Evolutionary conservation across 139 green algal genomes (phyloP).

Genomic region (Chlamydomonas sp.): DNA sequence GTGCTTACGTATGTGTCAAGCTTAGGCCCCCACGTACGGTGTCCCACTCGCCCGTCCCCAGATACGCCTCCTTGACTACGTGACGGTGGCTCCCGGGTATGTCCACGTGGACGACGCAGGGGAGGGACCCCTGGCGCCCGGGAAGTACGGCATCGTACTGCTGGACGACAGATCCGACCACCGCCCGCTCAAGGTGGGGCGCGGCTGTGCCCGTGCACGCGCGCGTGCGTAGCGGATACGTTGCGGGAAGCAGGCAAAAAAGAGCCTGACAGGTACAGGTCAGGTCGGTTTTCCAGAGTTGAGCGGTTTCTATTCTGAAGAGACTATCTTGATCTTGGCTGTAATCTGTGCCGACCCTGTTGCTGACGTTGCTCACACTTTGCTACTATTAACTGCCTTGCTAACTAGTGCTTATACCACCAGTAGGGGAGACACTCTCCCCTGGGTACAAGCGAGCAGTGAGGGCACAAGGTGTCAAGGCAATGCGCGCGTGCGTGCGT

Average conservation of each 20-base stretch:
- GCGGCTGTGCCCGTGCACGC: too few relatives aligned
- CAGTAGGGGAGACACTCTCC: background rate
- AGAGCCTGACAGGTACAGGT: too few relatives aligned
- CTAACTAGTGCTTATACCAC: conserved; percentile 11
- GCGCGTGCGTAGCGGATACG: too few relatives aligned
- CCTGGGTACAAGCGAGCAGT: too few relatives aligned
- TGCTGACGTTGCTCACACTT: conserved; percentile 8
- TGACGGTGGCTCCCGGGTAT: background rate
- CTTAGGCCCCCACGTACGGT: too few relatives aligned
- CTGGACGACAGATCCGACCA: background rate
- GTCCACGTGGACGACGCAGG: background rate
- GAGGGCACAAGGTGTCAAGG: too few relatives aligned
- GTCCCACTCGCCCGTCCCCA: too few relatives aligned
- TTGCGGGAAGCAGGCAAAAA: too few relatives aligned
- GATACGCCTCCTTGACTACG: background rate
- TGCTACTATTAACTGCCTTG: conserved; percentile 10
- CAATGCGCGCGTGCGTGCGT: too few relatives aligned
- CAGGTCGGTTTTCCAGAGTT: conserved; percentile 66
- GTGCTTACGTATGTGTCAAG: too few relatives aligned
- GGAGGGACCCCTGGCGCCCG: background rate
- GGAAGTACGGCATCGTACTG: background rate
- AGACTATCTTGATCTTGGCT: conserved; percentile 68
- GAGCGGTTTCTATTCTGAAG: conserved; percentile 75
- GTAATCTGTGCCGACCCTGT: conserved; percentile 10
- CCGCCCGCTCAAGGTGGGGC: background rate